Base-by-base conservation (phyloP, 2,329 filamentous ascomycete genomes). In the Epichloe sp. region DNA sequence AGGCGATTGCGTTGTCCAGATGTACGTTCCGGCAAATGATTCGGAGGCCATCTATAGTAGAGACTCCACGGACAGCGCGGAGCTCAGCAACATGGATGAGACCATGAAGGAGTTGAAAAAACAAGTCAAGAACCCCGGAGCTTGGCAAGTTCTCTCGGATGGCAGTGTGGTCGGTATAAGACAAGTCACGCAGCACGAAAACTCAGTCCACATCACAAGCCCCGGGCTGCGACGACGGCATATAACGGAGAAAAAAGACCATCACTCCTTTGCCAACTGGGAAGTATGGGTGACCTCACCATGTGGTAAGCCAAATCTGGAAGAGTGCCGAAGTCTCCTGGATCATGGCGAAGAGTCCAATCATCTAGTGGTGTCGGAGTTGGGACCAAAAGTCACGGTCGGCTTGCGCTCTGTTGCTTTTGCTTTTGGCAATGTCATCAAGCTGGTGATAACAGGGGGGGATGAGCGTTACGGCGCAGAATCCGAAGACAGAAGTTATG, bases 381-480 rank as follows among this genome's bases (percentile, higher is more conserved):
- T 85, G 1, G 86, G 86, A 0, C 85, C 85, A 0, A 77, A 85
- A 52, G 71, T 73, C 2, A 71, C 71, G 49, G 68, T 88, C 1
- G 85, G 85, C 12, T 74, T 77, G 46, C 73, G 75, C 44, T 84
- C 82, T 48, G 73, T 87, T 3, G 86, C 80, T 0, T 76, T 90
- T 34, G 83, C 77, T 0, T 80, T 89, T 53, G 86, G 85, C 12
- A 86, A 88, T 57, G 73, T 79, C 1, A 73, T 89, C 59, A 89
- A 88, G 65, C 69, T 89, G 48, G 75, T 89, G 51, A 79, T 78
- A 2, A 70, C 84, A 5, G 84, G 66, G 3, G 63, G 63, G 83
- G 75, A 79, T 55, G 83, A 85, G 60, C 71, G 77, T 35, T 85
- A 84, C 58, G 79, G 82, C 43, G 67, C 60, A 15, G 63, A 64